These are phyloP conservation scores for Eucalyptus marginata DNA, from an alignment of 345 rosid species.

Conservation along the genomic window DNA sequence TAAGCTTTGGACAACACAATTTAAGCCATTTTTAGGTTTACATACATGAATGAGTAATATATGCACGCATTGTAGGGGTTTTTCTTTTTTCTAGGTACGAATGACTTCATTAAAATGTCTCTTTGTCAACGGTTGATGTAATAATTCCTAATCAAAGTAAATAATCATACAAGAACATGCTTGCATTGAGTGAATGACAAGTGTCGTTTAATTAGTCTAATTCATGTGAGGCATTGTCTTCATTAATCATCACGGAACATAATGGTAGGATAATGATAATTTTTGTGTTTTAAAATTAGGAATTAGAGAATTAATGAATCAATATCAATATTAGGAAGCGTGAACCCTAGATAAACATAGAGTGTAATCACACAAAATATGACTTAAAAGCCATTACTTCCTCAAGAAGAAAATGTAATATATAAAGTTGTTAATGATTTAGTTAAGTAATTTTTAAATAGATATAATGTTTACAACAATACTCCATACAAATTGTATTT, in stretches of 20 bases:
- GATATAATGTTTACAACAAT: background rate
- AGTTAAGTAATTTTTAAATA: background rate
- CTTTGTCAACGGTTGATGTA: accelerated
- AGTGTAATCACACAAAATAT: background rate
- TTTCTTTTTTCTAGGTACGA: accelerated
- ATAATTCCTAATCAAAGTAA: background rate
- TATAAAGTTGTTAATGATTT: background rate
- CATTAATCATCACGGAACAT: background rate
- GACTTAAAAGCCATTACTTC: background rate
- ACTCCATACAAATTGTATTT: accelerated
- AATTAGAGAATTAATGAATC: background rate
- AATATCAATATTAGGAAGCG: background rate
- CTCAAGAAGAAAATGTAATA: background rate
- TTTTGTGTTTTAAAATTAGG: background rate
- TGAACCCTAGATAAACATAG: accelerated
- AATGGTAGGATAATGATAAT: accelerated
- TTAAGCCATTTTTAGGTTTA: background rate
- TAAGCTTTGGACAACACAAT: background rate
- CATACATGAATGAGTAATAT: background rate
- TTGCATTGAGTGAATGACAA: background rate
- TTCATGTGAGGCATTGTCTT: background rate
- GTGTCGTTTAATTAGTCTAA: background rate
- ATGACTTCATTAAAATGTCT: background rate
- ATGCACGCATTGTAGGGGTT: background rate
- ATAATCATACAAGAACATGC: background rate